These are phyloP conservation scores for Starmerella etchellsii DNA, from an alignment of 805 yeast genomes.

Conservation along the genomic window DNA sequence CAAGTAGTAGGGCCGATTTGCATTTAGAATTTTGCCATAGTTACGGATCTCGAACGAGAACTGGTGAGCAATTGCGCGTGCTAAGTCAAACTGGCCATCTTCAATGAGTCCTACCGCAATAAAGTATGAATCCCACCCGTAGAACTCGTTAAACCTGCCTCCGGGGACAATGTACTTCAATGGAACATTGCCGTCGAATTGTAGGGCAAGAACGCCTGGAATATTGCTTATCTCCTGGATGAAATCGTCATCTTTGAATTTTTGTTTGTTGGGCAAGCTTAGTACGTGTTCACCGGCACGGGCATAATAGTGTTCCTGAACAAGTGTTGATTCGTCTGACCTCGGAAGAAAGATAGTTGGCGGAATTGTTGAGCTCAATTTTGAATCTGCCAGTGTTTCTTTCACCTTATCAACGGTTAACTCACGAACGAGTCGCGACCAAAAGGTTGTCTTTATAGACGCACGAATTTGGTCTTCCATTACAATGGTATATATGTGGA, in stretches of 20 bases:
- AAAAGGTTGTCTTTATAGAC: conserved; percentile 4
- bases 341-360: conserved; percentile 6
- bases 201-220: conserved; percentile 81
- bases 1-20: conserved; percentile 81
- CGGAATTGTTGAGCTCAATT: background rate
- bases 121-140: conserved; percentile 98
- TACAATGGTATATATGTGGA: too few relatives aligned
- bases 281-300: conserved; percentile 46
- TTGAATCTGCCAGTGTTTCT: conserved; percentile 9
- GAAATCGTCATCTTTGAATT: conserved; percentile 36
- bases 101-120: conserved; percentile 69
- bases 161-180: conserved; percentile 93
- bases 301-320: conserved; percentile 3
- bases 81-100: conserved; percentile 53
- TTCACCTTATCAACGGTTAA: conserved; percentile 9
- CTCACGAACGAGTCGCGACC: conserved; percentile 14
- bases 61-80: conserved; percentile 83
- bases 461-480: background rate
- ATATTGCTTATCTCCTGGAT: conserved; percentile 60
- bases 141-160: conserved; percentile 89
- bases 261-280: conserved; percentile 44
- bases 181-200: conserved; percentile 48
- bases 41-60: conserved; percentile 79
- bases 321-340: background rate
- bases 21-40: conserved; percentile 87